Conservation (phyloP, 768 basidiomycete genomes). For the Xerocomus brunneocitrinus region DNA sequence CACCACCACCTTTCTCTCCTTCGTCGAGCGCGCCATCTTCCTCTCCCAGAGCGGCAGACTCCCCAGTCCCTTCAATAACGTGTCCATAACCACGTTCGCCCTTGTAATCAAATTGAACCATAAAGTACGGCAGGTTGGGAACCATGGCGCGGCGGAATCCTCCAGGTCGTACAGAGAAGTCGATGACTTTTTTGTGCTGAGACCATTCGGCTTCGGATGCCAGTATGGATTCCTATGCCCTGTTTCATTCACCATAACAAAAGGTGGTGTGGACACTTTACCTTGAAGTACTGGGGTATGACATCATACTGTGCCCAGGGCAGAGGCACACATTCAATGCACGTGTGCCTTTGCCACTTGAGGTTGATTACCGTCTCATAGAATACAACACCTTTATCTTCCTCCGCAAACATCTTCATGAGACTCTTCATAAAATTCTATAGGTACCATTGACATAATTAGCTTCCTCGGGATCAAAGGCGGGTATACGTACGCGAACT, state of each 20-base stretch:
- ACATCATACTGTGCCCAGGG: conserved; percentile 85
- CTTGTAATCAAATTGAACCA: conserved; percentile 98
- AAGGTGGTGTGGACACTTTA: conserved; percentile 21
- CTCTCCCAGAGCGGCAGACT: conserved; percentile 56
- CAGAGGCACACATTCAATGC: conserved; percentile 90
- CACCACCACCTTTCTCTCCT: conserved; percentile 86
- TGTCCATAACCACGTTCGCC: conserved; percentile 98
- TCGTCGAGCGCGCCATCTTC: conserved; percentile 69
- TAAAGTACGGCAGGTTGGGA: conserved; percentile 95
- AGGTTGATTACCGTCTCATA: conserved; percentile 89
- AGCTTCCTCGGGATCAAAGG: background rate
- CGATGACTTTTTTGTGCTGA: conserved; percentile 95
- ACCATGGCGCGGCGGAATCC: conserved; percentile 96
- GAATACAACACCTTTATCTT: conserved; percentile 92
- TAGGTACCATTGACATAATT: background rate
- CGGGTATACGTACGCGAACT: conserved; percentile 59
- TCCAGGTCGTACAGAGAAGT: conserved; percentile 84
- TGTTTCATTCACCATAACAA: conserved; percentile 6
- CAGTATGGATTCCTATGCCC: conserved; percentile 79
- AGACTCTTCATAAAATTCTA: conserved; percentile 87
- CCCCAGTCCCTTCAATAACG: conserved; percentile 88
- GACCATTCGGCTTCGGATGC: conserved; percentile 97
- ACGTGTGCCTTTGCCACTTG: conserved; percentile 86
- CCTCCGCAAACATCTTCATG: conserved; percentile 90
- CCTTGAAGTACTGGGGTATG: conserved; percentile 92